Conservation (phyloP, 2,329 filamentous ascomycete genomes). For the Mollisiaceae sp. region DNA sequence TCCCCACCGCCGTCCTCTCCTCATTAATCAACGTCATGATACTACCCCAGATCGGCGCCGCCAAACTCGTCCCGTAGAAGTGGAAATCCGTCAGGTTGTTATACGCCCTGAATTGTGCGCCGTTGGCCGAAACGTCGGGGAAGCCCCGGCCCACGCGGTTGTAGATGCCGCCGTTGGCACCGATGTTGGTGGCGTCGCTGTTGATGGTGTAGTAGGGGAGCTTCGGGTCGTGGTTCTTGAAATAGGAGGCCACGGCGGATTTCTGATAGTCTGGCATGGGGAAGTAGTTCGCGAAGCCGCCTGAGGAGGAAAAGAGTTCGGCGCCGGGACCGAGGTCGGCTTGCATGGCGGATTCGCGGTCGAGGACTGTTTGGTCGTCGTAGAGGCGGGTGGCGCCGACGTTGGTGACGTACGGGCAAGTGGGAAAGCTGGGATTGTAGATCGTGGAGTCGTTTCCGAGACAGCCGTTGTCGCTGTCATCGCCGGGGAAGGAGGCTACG, state of each 20-base stretch:
- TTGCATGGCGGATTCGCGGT: conserved; percentile 50
- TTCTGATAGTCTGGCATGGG: conserved; percentile 54
- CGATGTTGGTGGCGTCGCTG: conserved; percentile 29
- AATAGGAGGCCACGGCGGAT: conserved; percentile 36
- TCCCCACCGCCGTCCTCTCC: conserved; percentile 43
- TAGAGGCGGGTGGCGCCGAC: conserved; percentile 57
- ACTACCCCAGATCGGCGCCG: conserved; percentile 47
- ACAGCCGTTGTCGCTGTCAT: conserved; percentile 36
- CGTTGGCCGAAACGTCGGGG: conserved; percentile 54
- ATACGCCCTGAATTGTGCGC: conserved; percentile 47
- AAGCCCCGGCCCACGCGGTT: conserved; percentile 51
- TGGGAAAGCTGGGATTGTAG: conserved; percentile 54
- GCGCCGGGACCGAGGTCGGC: conserved; percentile 38
- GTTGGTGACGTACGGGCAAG: conserved; percentile 55
- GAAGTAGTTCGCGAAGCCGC: conserved; percentile 69
- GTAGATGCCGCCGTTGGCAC: conserved; percentile 52
- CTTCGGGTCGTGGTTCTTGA: conserved; percentile 35
- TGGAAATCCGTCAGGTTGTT: conserved; percentile 48
- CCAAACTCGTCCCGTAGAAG: conserved; percentile 56
- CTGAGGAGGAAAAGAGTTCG: conserved; percentile 72
- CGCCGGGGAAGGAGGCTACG: conserved; percentile 44
- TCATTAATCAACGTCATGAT: conserved; percentile 52
- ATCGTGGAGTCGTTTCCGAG: conserved; percentile 35
- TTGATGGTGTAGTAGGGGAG: conserved; percentile 31
- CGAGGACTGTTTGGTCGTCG: conserved; percentile 41